These are phyloP conservation scores for Sporisorium sorghi DNA, from an alignment of 1,284 basidiomycete genomes.

Conservation along the genomic window DNA sequence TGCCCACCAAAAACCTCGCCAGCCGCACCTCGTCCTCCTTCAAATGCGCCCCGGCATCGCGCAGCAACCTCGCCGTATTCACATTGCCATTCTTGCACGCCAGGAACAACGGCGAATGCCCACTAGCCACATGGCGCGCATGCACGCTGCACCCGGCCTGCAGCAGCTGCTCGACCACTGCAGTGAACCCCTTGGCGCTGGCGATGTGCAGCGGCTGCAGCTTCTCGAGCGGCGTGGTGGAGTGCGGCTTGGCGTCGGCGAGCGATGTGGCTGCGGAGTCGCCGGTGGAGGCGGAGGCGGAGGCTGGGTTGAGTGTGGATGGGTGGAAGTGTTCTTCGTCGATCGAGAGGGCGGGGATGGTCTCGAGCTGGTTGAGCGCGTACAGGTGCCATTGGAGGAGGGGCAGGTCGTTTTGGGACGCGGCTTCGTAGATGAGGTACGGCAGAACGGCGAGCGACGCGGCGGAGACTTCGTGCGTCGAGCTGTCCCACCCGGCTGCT, in stretches of 20 bases:
- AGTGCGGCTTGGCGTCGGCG: conserved; percentile 1
- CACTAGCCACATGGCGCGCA: conserved; percentile 76
- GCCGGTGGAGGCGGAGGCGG: conserved; percentile 9
- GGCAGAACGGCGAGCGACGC: conserved; percentile 39
- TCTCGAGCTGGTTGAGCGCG: conserved; percentile 37
- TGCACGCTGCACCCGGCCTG: conserved; percentile 87
- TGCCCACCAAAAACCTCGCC: conserved; percentile 28
- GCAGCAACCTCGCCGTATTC: conserved; percentile 53
- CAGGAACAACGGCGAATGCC: conserved; percentile 78
- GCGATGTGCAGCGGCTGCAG: conserved; percentile 82
- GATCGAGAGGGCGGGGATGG: conserved; percentile 34
- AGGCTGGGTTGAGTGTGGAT: conserved; percentile 27
- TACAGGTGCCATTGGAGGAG: conserved; percentile 52
- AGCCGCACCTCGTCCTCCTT: conserved; percentile 57
- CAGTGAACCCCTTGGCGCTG: conserved; percentile 76
- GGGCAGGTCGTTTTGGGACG: conserved; percentile 31
- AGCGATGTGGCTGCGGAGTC: conserved; percentile 15
- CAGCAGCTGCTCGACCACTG: conserved; percentile 76
- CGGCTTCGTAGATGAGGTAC: conserved; percentile 51
- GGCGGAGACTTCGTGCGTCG: conserved; percentile 29
- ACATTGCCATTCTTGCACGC: conserved; percentile 62
- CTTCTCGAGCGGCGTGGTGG: conserved; percentile 43
- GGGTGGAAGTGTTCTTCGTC: conserved; percentile 43
- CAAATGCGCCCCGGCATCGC: conserved; percentile 65
- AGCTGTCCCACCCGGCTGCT: conserved; percentile 36